phyloP scores from a whole-genome alignment of 768 basidiomycete genomes.

The Auriculariales sp. region DNA sequence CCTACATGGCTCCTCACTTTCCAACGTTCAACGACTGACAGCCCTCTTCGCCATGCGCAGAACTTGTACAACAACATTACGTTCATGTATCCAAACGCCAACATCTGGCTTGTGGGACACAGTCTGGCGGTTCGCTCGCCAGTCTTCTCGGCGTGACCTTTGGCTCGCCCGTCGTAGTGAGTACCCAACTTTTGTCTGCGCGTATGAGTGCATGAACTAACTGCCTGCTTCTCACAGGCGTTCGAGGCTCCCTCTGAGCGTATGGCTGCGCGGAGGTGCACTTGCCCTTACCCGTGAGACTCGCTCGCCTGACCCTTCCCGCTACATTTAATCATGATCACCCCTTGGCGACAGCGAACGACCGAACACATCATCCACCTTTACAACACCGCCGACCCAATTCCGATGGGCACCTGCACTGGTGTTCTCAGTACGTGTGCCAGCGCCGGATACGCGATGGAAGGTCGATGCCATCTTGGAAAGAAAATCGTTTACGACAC shows the following conservation, averaged over 20 bases:
- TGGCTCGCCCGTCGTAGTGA: constrained; percentile 46
- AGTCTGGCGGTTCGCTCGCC: constrained; percentile 53
- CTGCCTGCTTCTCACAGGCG: too few species aligned
- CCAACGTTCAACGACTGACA: too few species aligned
- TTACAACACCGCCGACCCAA: constrained; percentile 60
- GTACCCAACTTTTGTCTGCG: too few species aligned
- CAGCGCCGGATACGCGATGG: constrained; percentile 51
- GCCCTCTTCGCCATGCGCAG: too few species aligned
- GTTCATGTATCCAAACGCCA: constrained; percentile 79
- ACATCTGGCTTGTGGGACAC: constrained; percentile 67
- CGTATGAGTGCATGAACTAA: too few species aligned
- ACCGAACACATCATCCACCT: constrained; percentile 27
- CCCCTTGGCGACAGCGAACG: constrained; percentile 3
- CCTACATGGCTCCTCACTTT: too few species aligned
- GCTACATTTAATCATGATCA: background rate
- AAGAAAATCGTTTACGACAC: constrained; percentile 53
- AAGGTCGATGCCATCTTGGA: constrained; percentile 49
- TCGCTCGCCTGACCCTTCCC: background rate
- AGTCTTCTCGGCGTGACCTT: constrained; percentile 50
- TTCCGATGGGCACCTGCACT: constrained; percentile 44
- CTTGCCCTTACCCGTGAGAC: constrained; percentile 39
- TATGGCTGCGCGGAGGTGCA: constrained; percentile 45
- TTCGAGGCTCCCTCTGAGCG: constrained; percentile 55
- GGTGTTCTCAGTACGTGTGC: constrained; percentile 38
- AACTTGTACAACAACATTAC: constrained; percentile 90